Conservation (phyloP, 495 filamentous ascomycete species). For the Talaromyces liani region DNA sequence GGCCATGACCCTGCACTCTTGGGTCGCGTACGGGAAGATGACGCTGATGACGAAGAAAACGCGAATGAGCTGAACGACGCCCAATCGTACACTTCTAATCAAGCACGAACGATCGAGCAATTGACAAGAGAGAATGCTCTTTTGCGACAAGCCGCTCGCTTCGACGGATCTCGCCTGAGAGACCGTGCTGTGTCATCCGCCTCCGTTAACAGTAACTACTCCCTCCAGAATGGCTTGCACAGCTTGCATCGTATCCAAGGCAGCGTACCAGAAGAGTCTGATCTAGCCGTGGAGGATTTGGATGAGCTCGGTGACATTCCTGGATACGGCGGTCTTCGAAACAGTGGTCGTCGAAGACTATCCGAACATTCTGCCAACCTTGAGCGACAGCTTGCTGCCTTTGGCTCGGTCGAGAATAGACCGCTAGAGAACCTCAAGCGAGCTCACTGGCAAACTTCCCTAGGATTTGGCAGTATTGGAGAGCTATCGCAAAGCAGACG, state of each 20-base stretch:
- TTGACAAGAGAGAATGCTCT: constrained; percentile 66
- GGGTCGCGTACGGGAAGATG: constrained; percentile 73
- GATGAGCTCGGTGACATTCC: constrained; percentile 57
- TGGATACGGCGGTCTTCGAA: constrained; percentile 33
- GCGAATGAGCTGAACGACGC: constrained; percentile 57
- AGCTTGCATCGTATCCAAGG: constrained; percentile 56
- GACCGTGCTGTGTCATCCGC: constrained; percentile 52
- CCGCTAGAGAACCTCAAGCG: constrained; percentile 73
- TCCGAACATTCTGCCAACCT: constrained; percentile 55
- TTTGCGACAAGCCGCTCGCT: constrained; percentile 56
- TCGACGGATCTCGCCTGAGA: constrained; percentile 52
- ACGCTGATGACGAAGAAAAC: constrained; percentile 64
- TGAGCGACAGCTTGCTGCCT: constrained; percentile 47
- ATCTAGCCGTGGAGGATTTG: constrained; percentile 62
- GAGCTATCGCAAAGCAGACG: constrained; percentile 81
- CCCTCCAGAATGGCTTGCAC: constrained; percentile 43
- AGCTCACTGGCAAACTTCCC: constrained; percentile 80
- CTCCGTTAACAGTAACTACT: constrained; percentile 31
- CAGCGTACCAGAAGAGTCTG: constrained; percentile 59
- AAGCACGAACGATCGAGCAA: constrained; percentile 65
- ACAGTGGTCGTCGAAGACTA: constrained; percentile 45
- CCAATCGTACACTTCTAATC: constrained; percentile 45
- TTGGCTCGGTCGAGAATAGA: constrained; percentile 57
- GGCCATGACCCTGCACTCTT: constrained; percentile 63
- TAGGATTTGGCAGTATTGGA: constrained; percentile 63